These are phyloP conservation scores for Diaporthe eres DNA, from an alignment of 2,329 filamentous ascomycete genomes.

Conservation along the genomic window DNA sequence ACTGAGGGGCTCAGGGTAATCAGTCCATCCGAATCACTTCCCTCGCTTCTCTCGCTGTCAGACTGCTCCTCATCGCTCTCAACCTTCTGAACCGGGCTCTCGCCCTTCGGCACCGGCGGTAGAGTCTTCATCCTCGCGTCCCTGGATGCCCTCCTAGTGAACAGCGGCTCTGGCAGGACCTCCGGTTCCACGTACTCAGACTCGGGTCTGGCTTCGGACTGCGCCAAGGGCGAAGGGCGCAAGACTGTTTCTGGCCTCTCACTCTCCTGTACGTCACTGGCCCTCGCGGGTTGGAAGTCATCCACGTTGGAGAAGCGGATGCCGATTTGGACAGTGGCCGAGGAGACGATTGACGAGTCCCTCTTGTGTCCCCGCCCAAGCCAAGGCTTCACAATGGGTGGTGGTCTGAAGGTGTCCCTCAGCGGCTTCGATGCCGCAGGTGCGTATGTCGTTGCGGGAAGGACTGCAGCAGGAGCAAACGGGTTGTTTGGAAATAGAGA, in stretches of 20 bases:
- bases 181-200: constrained; percentile 32
- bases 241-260: constrained; percentile 47
- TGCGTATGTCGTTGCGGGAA: constrained; percentile 65
- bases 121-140: constrained; percentile 55
- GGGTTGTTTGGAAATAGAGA: constrained; percentile 56
- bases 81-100: constrained; percentile 11
- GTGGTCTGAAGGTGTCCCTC: constrained; percentile 56
- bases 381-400: constrained; percentile 58
- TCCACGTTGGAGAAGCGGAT: constrained; percentile 74
- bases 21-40: constrained; percentile 47
- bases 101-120: constrained; percentile 53
- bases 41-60: constrained; percentile 43
- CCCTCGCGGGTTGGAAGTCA: constrained; percentile 59
- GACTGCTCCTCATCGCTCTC: constrained; percentile 44
- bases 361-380: constrained; percentile 63
- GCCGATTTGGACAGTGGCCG: constrained; percentile 80
- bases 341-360: constrained; percentile 74
- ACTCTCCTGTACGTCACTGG: constrained; percentile 37
- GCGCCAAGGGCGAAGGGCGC: constrained; percentile 52
- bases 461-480: constrained; percentile 50
- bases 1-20: constrained; percentile 65
- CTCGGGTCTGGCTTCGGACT: constrained; percentile 20
- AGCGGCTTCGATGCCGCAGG: constrained; percentile 44
- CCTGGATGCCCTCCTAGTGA: constrained; percentile 48
- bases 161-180: constrained; percentile 42